Evolutionary conservation across 768 basidiomycete genomes (phyloP).

Genomic region (Ramaria sp.): DNA sequence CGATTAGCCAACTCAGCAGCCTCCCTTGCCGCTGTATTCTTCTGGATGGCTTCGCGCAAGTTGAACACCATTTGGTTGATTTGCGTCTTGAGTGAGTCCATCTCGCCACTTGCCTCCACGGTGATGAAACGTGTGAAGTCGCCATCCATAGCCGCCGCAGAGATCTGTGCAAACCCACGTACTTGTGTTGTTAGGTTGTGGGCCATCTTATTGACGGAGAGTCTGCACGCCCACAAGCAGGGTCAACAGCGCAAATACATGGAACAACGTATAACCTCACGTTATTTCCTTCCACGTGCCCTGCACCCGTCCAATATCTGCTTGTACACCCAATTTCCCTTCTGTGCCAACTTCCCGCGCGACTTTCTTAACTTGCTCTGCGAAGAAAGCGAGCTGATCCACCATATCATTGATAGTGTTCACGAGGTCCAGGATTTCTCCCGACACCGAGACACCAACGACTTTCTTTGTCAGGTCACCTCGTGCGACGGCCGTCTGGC

Average conservation of each 20-base stretch:
- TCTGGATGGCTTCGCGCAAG: slow-evolving; percentile 91
- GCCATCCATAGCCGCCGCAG: slow-evolving; percentile 96
- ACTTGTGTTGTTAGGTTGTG: slow-evolving; percentile 96
- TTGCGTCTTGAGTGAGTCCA: slow-evolving; percentile 98
- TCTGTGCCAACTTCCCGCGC: slow-evolving; percentile 97
- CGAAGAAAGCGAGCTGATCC: slow-evolving; percentile 58
- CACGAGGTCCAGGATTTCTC: slow-evolving; percentile 92
- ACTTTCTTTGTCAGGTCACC: slow-evolving; percentile 95
- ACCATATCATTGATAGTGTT: slow-evolving; percentile 95
- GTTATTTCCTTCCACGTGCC: slow-evolving; percentile 99
- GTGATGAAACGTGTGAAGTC: slow-evolving; percentile 99
- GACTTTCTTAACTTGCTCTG: slow-evolving; percentile 84
- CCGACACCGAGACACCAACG: slow-evolving; percentile 81
- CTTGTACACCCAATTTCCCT: slow-evolving; percentile 96
- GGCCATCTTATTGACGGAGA: slow-evolving; percentile 98
- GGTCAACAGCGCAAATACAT: not conserved
- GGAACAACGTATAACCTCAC: slow-evolving; percentile 33
- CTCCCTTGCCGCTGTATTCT: slow-evolving; percentile 95
- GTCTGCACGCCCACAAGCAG: slow-evolving; percentile 29
- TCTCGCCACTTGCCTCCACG: slow-evolving; percentile 95
- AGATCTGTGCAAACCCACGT: slow-evolving; percentile 97
- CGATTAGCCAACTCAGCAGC: slow-evolving; percentile 97
- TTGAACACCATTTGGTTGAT: slow-evolving; percentile 99
- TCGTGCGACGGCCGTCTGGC: slow-evolving; percentile 79
- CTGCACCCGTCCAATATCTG: slow-evolving; percentile 92